phyloP scores from a whole-genome alignment of 495 filamentous ascomycete genomes.

The Sporormia fimetaria region DNA sequence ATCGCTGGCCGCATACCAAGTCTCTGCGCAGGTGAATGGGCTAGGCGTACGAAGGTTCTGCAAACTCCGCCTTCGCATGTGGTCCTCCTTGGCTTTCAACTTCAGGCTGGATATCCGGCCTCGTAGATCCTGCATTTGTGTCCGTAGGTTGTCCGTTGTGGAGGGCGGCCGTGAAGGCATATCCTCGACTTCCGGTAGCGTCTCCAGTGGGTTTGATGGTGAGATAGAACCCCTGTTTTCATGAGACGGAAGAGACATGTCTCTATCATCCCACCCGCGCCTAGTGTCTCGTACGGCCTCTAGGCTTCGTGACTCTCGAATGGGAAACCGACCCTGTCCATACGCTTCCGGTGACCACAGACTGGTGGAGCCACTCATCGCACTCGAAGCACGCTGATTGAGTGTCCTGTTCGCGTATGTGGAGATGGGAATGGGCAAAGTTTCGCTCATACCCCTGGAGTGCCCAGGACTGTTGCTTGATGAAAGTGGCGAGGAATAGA shows the following conservation, averaged over 20 bases:
- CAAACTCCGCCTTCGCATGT: conserved; percentile 67
- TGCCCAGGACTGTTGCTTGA: conserved; percentile 24
- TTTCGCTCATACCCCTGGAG: conserved; percentile 27
- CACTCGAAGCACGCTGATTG: conserved; percentile 23
- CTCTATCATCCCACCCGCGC: conserved; percentile 3
- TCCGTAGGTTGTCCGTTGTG: conserved; percentile 53
- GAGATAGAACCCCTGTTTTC: conserved; percentile 17
- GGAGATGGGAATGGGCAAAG: conserved; percentile 20
- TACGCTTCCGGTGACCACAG: conserved; percentile 24
- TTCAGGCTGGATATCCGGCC: conserved; percentile 80
- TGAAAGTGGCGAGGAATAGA: conserved; percentile 21
- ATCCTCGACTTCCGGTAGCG: conserved; percentile 33
- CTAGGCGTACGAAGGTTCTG: conserved; percentile 76
- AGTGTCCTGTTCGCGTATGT: conserved; percentile 6
- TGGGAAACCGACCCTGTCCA: conserved; percentile 13
- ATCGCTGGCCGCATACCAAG: conserved; percentile 46
- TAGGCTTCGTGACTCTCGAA: conserved; percentile 20
- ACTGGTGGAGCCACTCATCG: conserved; percentile 19
- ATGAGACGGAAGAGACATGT: conserved; percentile 16
- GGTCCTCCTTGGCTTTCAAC: conserved; percentile 72
- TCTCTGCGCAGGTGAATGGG: conserved; percentile 68
- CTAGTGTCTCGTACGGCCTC: conserved; percentile 15
- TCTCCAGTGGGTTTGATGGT: conserved; percentile 25
- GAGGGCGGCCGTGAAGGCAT: conserved; percentile 47
- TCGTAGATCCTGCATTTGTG: conserved; percentile 89